Evolutionary conservation across 495 filamentous ascomycete genomes (phyloP), one percentile per base, ranked within the genome.

Genomic region (Penicillium cataractarum): DNA sequence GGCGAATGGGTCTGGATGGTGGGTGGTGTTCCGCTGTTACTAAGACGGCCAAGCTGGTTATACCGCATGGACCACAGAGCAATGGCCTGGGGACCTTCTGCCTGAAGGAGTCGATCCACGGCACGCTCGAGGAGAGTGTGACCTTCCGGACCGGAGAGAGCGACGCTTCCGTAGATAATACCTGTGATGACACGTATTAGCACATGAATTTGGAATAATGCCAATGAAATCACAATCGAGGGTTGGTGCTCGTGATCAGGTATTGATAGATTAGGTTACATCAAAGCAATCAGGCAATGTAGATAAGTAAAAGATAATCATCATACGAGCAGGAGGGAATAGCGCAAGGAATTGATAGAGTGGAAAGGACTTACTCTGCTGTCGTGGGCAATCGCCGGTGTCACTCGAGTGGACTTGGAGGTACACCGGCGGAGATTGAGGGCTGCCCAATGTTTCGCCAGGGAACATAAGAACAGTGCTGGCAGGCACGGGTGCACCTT

Each of bases 281-380:
- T 92, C 92, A 94, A 87, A 78, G 79, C 76, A 79, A 77, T 84
- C 90, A 92, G 93, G 88, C 91, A 97, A 97, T 97, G 93, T 97
- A 97, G 93, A 95, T 97, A 97, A 97, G 92, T 94, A 89, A 87
- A 65, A 80, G 79, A 68, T 73, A 81, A 79, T 89, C 87, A 92
- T 96, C 93, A 93, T 92, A 78, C 83, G 83, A 77, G 79, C 74
- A 76, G 51, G 62, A 59, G 44, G 48, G 19, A 57, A 60, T 62
- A 58, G 27, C 44, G 70, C 61, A 46, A 59, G 62, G n/a, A n/a
- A n/a, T n/a, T n/a, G n/a, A n/a, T n/a, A 61, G 32, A 10, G 29
- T 4, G 15, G 17, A 39, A 66, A 74, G 9, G 39, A 87, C 93
- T 92, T 85, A 97, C 93, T 87, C 87, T 97, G 92, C 76, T 87